These are phyloP conservation scores for Exsudoporus frostii DNA, from an alignment of 768 basidiomycete genomes.

Conservation along the genomic window DNA sequence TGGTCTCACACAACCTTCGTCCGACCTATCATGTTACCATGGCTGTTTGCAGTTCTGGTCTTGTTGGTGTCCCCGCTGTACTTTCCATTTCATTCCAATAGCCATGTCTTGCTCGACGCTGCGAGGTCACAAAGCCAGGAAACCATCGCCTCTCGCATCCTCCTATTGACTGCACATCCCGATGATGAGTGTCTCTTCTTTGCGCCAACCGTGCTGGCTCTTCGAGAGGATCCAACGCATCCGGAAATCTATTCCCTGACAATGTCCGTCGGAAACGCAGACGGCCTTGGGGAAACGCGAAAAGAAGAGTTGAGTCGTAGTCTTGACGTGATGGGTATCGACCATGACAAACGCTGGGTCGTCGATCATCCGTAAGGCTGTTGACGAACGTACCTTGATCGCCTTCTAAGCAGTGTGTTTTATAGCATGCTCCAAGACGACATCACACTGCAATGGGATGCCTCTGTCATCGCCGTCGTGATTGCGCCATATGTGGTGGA, in stretches of 20 bases:
- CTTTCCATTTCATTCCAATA: slow-evolving; percentile 25
- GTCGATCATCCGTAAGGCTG: slow-evolving; percentile 69
- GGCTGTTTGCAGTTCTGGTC: slow-evolving; percentile 13
- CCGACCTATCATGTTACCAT: slow-evolving; percentile 12
- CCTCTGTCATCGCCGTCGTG: slow-evolving; percentile 53
- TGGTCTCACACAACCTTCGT: not conserved
- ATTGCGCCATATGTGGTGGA: slow-evolving; percentile 56
- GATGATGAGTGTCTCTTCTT: slow-evolving; percentile 97
- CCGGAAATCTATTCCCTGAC: slow-evolving; percentile 60
- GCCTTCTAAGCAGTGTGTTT: slow-evolving; percentile 17
- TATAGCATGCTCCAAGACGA: slow-evolving; percentile 69
- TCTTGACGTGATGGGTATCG: slow-evolving; percentile 66
- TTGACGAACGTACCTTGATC: not conserved
- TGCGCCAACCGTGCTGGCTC: slow-evolving; percentile 70
- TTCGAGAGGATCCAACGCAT: slow-evolving; percentile 29
- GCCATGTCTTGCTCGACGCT: slow-evolving; percentile 15
- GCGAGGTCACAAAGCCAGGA: not conserved
- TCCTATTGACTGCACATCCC: slow-evolving; percentile 88
- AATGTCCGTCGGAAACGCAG: slow-evolving; percentile 75
- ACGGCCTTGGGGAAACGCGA: slow-evolving; percentile 65
- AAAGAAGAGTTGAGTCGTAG: slow-evolving; percentile 58
- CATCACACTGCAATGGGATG: slow-evolving; percentile 64
- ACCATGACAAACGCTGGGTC: slow-evolving; percentile 49
- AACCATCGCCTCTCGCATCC: slow-evolving; percentile 30
- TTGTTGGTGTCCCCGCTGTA: slow-evolving; percentile 23